Conservation (phyloP, 805 yeast species). For the Wickerhamiella bombiphila region DNA sequence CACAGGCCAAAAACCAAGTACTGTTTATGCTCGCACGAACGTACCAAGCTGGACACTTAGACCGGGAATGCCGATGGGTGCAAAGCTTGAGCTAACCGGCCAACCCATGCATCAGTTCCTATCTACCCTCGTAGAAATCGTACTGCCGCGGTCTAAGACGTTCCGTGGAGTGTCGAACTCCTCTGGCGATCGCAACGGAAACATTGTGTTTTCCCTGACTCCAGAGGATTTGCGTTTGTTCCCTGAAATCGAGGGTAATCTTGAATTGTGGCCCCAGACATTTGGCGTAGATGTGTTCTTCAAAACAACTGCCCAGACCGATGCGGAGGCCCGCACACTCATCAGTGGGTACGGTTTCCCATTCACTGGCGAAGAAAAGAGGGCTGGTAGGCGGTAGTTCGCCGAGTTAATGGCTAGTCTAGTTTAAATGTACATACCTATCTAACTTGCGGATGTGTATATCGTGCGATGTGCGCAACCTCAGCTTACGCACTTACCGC, state of each 20-base stretch:
- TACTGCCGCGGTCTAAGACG: slow-evolving; percentile 82
- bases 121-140: slow-evolving; percentile 76
- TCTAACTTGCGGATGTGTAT: not conserved
- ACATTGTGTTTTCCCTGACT: slow-evolving; percentile 68
- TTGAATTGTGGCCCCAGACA: slow-evolving; percentile 75
- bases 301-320: slow-evolving; percentile 81
- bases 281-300: slow-evolving; percentile 77
- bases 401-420: not conserved
- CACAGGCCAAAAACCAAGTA: slow-evolving; percentile 75
- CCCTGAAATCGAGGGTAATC: slow-evolving; percentile 87
- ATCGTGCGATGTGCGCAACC: no score
- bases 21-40: slow-evolving; percentile 60
- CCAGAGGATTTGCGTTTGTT: slow-evolving; percentile 65
- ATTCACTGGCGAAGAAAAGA: not conserved
- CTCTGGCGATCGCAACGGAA: slow-evolving; percentile 76
- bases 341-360: slow-evolving; percentile 75
- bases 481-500: no score
- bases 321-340: slow-evolving; percentile 74
- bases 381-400: no score
- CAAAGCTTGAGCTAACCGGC: slow-evolving; percentile 63
- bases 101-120: slow-evolving; percentile 75
- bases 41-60: slow-evolving; percentile 78
- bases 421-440: not conserved
- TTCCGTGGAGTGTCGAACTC: slow-evolving; percentile 62
- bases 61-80: slow-evolving; percentile 84